Evolutionary conservation across 208 protist genomes (phyloP).

Genomic region (Crithidia mellificae): DNA sequence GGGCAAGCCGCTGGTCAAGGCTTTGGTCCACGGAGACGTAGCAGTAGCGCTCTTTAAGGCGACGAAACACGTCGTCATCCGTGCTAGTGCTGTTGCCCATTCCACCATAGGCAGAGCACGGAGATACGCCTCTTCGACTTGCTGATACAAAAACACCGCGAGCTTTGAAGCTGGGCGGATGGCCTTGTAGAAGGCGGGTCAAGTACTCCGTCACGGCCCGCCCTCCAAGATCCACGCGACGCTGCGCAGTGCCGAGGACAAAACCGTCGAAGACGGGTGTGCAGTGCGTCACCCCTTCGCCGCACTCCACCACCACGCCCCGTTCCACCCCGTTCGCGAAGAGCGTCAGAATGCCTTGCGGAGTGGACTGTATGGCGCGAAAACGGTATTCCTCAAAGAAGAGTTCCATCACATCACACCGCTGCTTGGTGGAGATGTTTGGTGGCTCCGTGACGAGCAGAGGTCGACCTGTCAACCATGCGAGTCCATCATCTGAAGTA

Average conservation of each 20-base stretch:
- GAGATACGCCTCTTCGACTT: not conserved
- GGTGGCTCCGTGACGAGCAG: conserved; percentile 97
- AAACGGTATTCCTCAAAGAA: conserved; percentile 98
- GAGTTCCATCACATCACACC: conserved; percentile 85
- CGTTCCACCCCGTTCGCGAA: conserved; percentile 96
- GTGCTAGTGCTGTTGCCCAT: too few species aligned
- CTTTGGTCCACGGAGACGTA: conserved; percentile 88
- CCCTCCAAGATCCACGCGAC: conserved; percentile 95
- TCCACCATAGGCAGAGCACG: too few species aligned
- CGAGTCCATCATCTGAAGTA: conserved; percentile 3
- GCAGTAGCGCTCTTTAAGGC: conserved; percentile 95
- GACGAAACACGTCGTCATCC: conserved; percentile 95
- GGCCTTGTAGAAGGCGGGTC: conserved; percentile 88
- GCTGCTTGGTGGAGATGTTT: conserved; percentile 93
- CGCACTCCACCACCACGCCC: conserved; percentile 98
- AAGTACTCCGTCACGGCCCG: conserved; percentile 96
- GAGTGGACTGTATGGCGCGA: conserved; percentile 84
- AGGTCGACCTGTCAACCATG: conserved; percentile 14
- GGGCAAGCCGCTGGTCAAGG: conserved; percentile 90
- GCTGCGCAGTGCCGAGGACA: conserved; percentile 60
- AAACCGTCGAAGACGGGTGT: conserved; percentile 98
- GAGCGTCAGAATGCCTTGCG: conserved; percentile 93
- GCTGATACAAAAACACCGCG: not conserved
- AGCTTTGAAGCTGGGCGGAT: not conserved
- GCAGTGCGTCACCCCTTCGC: conserved; percentile 98